phyloP scores from a whole-genome alignment of 1,284 basidiomycete species.

The Microbotryum lychnidis-dioicae region DNA sequence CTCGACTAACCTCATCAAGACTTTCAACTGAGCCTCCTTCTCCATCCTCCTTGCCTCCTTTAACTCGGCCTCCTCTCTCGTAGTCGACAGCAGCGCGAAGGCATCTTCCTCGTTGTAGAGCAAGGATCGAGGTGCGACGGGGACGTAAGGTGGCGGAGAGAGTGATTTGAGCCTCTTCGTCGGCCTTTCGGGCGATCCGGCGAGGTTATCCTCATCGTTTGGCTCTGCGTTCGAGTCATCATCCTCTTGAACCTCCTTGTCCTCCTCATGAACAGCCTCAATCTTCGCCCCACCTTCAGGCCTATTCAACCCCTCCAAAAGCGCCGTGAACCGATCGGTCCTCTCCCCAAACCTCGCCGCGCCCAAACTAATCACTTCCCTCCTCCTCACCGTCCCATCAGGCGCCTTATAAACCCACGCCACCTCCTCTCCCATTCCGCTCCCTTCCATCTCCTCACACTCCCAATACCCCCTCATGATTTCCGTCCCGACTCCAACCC shows the following conservation, averaged over 20 bases:
- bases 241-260: neutral
- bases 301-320: constrained; percentile 14
- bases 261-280: neutral
- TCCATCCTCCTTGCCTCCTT: constrained; percentile 9
- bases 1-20: constrained; percentile 7
- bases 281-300: neutral
- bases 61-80: constrained; percentile 12
- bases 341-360: constrained; percentile 2
- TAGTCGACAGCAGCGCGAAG: constrained; percentile 14
- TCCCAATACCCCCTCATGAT: constrained; percentile 24
- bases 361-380: constrained; percentile 17
- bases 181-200: neutral
- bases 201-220: neutral
- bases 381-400: constrained; percentile 16
- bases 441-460: constrained; percentile 13
- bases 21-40: constrained; percentile 6
- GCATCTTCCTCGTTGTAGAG: constrained; percentile 31
- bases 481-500: neutral
- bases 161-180: neutral
- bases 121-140: constrained; percentile 19
- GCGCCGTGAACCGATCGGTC: constrained; percentile 22
- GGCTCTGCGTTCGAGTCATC: neutral
- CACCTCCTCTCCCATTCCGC: neutral
- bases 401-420: constrained; percentile 25
- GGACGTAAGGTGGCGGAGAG: constrained; percentile 26